These are phyloP conservation scores for Pelargonium australe DNA, from an alignment of 441 rosid genomes.

Conservation along the genomic window DNA sequence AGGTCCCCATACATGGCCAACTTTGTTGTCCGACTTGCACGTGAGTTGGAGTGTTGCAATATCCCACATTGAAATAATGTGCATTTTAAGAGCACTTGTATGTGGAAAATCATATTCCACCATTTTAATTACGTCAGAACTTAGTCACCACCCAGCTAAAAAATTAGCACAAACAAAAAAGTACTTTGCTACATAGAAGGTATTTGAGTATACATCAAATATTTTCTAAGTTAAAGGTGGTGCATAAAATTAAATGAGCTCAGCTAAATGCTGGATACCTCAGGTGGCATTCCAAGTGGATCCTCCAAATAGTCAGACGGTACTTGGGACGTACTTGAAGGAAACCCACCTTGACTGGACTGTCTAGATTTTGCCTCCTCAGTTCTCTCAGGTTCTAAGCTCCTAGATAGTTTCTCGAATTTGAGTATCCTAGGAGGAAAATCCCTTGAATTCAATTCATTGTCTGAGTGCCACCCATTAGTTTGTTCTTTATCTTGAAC, in stretches of 20 bases:
- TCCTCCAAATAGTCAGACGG: constrained; percentile 38
- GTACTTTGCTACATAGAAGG: not conserved
- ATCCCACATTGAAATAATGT: too few relatives aligned
- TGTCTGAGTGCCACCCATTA: constrained; percentile 74
- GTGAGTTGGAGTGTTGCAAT: too few relatives aligned
- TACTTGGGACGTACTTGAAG: constrained; percentile 26
- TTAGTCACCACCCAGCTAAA: too few relatives aligned
- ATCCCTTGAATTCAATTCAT: constrained; percentile 53
- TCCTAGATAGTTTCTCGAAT: constrained; percentile 37
- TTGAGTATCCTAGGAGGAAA: constrained; percentile 47
- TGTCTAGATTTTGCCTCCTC: constrained; percentile 33
- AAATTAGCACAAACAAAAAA: not conserved
- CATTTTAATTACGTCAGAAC: too few relatives aligned
- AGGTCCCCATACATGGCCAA: too few relatives aligned
- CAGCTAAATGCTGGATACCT: constrained; percentile 43
- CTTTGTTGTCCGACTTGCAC: too few relatives aligned
- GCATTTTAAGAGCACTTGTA: too few relatives aligned
- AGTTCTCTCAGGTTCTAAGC: constrained; percentile 27
- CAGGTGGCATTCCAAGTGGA: constrained; percentile 86
- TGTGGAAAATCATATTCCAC: too few relatives aligned
- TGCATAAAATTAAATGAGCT: constrained; percentile 8
- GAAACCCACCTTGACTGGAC: constrained; percentile 29
- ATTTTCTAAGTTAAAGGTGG: constrained; percentile 9
- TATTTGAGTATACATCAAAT: constrained; percentile 8
- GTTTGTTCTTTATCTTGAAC: constrained; percentile 36